phyloP scores from a whole-genome alignment of 1,284 basidiomycete species.

The Malassezia cuniculi region DNA sequence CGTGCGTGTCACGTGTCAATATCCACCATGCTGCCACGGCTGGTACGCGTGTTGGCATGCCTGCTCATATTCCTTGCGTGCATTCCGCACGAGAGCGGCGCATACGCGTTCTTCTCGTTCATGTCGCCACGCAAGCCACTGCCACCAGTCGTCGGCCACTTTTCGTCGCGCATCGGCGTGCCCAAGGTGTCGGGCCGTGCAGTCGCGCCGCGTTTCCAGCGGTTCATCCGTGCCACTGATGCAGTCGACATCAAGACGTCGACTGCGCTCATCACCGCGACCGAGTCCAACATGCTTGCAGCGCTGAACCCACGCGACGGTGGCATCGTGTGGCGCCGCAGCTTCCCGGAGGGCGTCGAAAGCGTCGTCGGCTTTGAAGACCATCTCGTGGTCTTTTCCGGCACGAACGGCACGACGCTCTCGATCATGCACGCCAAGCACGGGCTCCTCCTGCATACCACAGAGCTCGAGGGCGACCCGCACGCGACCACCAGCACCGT shows the following conservation, averaged over 20 bases:
- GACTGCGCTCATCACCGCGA: conserved; percentile 58
- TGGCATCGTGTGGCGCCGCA: conserved; percentile 66
- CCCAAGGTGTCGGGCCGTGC: conserved; percentile 16
- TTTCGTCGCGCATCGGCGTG: conserved; percentile 8
- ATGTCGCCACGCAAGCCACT: conserved; percentile 6
- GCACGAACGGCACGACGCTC: not conserved
- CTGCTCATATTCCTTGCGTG: conserved; percentile 2
- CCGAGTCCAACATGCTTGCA: conserved; percentile 64
- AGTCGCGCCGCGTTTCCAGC: conserved; percentile 42
- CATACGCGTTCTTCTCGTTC: conserved; percentile 9
- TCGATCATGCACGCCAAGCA: conserved; percentile 12
- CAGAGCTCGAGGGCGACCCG: conserved; percentile 16
- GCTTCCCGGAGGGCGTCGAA: conserved; percentile 58
- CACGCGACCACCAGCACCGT: conserved; percentile 9
- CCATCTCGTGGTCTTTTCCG: conserved; percentile 34
- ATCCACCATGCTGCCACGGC: conserved; percentile 2
- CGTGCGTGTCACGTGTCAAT: no score
- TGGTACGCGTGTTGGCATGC: conserved; percentile 4
- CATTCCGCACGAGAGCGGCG: conserved; percentile 1
- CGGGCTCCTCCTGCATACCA: conserved; percentile 14
- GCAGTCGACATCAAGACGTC: conserved; percentile 40
- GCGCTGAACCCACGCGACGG: conserved; percentile 62
- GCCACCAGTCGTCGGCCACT: conserved; percentile 6
- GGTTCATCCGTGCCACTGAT: conserved; percentile 33
- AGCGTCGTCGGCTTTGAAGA: conserved; percentile 8